These are phyloP conservation scores for Lyophyllum atratum DNA, from an alignment of 768 basidiomycete species.

Conservation along the genomic window DNA sequence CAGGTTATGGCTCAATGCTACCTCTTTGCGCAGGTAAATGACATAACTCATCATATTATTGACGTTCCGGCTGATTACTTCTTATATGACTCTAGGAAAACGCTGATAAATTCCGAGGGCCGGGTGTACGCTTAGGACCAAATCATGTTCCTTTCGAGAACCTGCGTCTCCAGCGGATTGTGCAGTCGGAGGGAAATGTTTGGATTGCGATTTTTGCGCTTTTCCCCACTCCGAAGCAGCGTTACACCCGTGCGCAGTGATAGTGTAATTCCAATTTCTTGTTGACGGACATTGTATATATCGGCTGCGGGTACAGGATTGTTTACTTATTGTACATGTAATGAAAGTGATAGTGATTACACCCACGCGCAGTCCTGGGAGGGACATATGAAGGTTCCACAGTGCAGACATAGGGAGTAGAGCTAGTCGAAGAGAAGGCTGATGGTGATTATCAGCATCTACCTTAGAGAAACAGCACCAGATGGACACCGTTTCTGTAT, in stretches of 20 bases:
- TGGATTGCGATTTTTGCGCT: slow-evolving; percentile 4
- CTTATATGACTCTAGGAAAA: neutral
- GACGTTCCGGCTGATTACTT: neutral
- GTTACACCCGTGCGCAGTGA: neutral
- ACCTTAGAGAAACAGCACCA: too few species aligned
- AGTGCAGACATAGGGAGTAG: too few species aligned
- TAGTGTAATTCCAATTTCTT: neutral
- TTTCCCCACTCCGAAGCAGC: neutral
- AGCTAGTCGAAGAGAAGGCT: too few species aligned
- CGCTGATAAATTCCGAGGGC: slow-evolving; percentile 3
- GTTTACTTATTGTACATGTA: too few species aligned
- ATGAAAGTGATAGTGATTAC: too few species aligned
- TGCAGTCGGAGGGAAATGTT: neutral
- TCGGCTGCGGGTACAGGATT: too few species aligned
- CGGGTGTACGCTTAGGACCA: slow-evolving; percentile 8
- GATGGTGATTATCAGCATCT: too few species aligned
- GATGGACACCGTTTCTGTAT: too few species aligned
- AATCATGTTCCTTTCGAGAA: slow-evolving; percentile 1
- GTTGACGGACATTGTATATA: too few species aligned
- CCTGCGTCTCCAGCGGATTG: neutral
- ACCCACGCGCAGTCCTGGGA: too few species aligned
- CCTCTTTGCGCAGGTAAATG: neutral
- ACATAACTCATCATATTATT: neutral
- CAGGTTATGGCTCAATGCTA: neutral
- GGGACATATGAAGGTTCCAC: too few species aligned